Conservation (phyloP, 2,329 filamentous ascomycete species). For the Penicillium brasilianum region DNA sequence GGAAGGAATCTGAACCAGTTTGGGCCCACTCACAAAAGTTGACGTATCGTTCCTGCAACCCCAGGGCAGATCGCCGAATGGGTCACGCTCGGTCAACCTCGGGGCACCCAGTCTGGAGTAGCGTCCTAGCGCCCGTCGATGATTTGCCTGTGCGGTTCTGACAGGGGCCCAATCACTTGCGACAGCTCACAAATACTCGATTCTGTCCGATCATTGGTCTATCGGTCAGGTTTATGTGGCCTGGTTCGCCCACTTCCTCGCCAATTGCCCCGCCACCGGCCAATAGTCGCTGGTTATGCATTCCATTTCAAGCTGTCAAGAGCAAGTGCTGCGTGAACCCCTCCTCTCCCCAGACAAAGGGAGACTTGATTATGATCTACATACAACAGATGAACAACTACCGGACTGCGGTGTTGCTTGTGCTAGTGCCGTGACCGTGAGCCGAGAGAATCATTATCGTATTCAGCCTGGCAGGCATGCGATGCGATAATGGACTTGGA, state of each 20-base stretch:
- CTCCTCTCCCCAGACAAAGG: conserved; percentile 6
- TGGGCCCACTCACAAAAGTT: conserved; percentile 13
- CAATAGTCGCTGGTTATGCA: conserved; percentile 18
- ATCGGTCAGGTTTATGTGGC: neutral
- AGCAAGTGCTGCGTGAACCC: conserved; percentile 23
- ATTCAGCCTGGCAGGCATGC: neutral
- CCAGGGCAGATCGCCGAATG: conserved; percentile 17
- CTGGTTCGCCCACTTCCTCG: neutral
- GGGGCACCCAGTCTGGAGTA: conserved; percentile 4
- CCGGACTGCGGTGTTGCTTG: neutral
- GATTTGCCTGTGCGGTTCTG: conserved; percentile 1
- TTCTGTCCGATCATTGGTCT: conserved; percentile 26
- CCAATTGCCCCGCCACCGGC: conserved; percentile 6
- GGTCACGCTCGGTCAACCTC: conserved; percentile 20
- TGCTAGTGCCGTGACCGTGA: neutral
- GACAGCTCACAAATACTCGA: conserved; percentile 5
- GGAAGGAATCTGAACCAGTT: neutral
- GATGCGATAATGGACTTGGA: neutral
- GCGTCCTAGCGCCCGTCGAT: neutral
- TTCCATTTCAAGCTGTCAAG: conserved; percentile 24
- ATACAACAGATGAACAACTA: neutral
- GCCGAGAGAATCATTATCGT: neutral
- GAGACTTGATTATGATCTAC: neutral
- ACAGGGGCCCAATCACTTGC: conserved; percentile 3
- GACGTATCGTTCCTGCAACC: conserved; percentile 29